Conservation (phyloP, 2,329 filamentous ascomycete genomes). For the Fusarium sp. region DNA sequence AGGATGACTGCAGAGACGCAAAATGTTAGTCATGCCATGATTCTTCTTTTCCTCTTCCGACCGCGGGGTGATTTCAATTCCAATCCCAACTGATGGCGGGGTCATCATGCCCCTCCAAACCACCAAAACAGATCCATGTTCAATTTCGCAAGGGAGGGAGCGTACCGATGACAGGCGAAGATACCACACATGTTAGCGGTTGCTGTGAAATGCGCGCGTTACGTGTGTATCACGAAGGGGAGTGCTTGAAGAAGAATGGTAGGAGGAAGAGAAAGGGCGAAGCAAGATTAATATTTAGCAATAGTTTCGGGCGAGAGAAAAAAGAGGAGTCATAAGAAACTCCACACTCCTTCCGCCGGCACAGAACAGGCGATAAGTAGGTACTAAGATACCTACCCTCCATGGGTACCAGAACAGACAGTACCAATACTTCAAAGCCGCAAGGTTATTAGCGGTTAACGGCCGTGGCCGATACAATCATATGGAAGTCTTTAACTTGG, state of each 20-base stretch:
- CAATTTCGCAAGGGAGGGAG: constrained; percentile 29
- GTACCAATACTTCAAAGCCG: constrained; percentile 12
- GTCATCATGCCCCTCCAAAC: constrained; percentile 32
- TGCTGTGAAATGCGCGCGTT: constrained; percentile 23
- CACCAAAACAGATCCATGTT: constrained; percentile 37
- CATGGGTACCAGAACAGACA: constrained; percentile 5
- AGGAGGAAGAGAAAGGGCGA: constrained; percentile 17
- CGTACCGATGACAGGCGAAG: constrained; percentile 90
- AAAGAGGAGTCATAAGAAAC: constrained; percentile 39
- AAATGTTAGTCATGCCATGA: constrained; percentile 41
- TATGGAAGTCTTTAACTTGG: neutral
- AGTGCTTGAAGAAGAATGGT: constrained; percentile 17
- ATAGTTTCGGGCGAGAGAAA: constrained; percentile 20
- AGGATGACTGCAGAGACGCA: constrained; percentile 70
- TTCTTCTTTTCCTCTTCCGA: constrained; percentile 22
- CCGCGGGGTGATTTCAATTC: constrained; percentile 46
- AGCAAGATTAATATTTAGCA: constrained; percentile 39
- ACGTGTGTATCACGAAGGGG: constrained; percentile 17
- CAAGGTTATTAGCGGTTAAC: constrained; percentile 36
- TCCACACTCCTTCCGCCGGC: constrained; percentile 36
- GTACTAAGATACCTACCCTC: constrained; percentile 1
- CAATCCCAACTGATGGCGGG: constrained; percentile 33
- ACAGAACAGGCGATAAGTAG: constrained; percentile 31
- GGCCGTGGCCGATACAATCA: constrained; percentile 11
- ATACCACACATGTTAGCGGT: constrained; percentile 88